These are phyloP conservation scores for Datisca glomerata DNA, from an alignment of 306 rosid genomes.

Conservation along the genomic window DNA sequence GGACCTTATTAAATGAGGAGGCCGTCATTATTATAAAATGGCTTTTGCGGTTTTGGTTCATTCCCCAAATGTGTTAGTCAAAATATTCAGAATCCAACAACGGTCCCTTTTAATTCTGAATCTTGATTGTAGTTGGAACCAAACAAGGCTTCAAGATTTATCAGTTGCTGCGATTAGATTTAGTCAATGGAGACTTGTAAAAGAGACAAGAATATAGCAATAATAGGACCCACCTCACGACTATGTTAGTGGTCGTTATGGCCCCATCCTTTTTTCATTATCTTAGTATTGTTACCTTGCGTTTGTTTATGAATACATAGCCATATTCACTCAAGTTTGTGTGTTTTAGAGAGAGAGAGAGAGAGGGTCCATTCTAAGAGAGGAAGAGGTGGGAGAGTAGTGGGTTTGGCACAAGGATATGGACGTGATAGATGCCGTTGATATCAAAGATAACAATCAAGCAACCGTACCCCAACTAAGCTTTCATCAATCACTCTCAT, in stretches of 20 bases:
- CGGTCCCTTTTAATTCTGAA: too few relatives aligned
- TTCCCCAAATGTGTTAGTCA: too few relatives aligned
- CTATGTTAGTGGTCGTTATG: neutral
- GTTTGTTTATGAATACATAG: neutral
- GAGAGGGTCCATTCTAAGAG: constrained; percentile 19
- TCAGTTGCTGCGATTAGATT: too few relatives aligned
- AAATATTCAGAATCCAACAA: too few relatives aligned
- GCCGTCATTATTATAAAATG: too few relatives aligned
- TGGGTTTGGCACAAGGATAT: constrained; percentile 55
- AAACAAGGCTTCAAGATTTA: too few relatives aligned
- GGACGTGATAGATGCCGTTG: constrained; percentile 17
- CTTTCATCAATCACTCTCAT: constrained; percentile 7
- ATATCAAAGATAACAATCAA: constrained; percentile 18
- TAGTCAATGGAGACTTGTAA: too few relatives aligned
- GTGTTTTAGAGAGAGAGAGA: constrained; percentile 11
- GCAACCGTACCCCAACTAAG: constrained; percentile 18
- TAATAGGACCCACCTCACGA: neutral
- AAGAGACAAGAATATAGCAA: neutral
- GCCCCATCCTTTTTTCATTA: constrained; percentile 1
- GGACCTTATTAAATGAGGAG: too few relatives aligned
- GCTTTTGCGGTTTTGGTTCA: too few relatives aligned
- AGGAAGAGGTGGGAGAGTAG: constrained; percentile 12
- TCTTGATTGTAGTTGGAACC: too few relatives aligned
- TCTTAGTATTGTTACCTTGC: neutral
- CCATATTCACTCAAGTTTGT: neutral